Conservation (phyloP, 352 stramenopile species). For the Blastocystis sp. region DNA sequence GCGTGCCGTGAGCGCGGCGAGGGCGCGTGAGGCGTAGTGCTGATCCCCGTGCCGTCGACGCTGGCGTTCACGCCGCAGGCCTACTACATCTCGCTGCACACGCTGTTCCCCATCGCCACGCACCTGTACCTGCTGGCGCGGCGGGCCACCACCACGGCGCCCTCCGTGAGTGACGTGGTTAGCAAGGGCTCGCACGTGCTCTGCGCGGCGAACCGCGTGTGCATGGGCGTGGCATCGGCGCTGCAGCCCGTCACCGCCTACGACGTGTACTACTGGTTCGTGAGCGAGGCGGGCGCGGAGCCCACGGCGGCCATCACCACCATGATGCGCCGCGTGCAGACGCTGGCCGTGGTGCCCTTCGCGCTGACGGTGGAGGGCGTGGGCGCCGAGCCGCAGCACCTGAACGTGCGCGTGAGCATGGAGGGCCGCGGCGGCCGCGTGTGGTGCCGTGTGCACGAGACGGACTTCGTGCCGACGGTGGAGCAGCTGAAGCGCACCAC, state of each 20-base stretch:
- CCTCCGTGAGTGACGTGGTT: constrained; percentile 11
- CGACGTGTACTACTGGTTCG: constrained; percentile 64
- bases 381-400: not conserved
- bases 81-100: constrained; percentile 3
- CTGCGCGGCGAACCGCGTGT: not conserved
- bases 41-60: not conserved
- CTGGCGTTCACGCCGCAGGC: constrained; percentile 1
- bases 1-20: constrained; percentile 10
- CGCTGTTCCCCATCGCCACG: not conserved
- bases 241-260: constrained; percentile 34
- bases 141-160: not conserved
- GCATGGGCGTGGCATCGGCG: not conserved
- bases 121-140: constrained; percentile 26
- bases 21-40: not conserved
- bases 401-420: constrained; percentile 19
- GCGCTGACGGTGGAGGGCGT: constrained; percentile 6
- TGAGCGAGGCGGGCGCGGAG: constrained; percentile 23
- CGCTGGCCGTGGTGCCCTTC: constrained; percentile 40
- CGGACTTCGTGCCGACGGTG: not conserved
- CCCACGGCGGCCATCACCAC: not conserved
- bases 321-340: constrained; percentile 22
- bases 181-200: not conserved
- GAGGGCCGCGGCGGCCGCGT: constrained; percentile 35
- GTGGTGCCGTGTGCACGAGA: constrained; percentile 23
- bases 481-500: constrained; percentile 21